These are phyloP conservation scores for Penicillium sp. DNA, from an alignment of 2,329 filamentous ascomycete species.

Conservation along the genomic window DNA sequence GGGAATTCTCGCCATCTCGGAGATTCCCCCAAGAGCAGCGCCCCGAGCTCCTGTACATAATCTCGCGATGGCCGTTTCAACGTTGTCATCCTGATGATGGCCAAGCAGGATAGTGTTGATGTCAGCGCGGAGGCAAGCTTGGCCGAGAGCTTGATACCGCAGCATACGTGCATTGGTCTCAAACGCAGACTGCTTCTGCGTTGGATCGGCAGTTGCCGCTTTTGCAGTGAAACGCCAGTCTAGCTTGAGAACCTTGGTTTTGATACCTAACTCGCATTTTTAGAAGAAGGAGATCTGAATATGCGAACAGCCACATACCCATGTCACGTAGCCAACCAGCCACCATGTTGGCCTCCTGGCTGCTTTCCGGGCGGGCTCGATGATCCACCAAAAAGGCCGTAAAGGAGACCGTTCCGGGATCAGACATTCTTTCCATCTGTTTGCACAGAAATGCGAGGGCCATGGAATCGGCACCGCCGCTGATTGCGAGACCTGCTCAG, in stretches of 20 bases:
- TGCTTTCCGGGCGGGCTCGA: constrained; percentile 54
- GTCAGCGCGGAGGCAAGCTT: constrained; percentile 51
- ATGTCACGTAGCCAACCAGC: constrained; percentile 44
- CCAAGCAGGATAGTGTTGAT: constrained; percentile 69
- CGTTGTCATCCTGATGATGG: constrained; percentile 87
- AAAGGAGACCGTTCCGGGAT: constrained; percentile 31
- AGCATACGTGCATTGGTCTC: constrained; percentile 73
- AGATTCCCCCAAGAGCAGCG: constrained; percentile 72
- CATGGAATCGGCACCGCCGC: constrained; percentile 97
- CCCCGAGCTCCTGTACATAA: constrained; percentile 65
- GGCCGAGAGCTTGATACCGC: constrained; percentile 70
- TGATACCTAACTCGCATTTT: constrained; percentile 26
- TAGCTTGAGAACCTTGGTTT: constrained; percentile 42
- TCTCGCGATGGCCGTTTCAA: constrained; percentile 84
- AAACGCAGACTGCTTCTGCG: constrained; percentile 59
- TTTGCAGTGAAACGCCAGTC: constrained; percentile 48
- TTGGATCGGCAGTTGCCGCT: constrained; percentile 15
- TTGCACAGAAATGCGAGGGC: constrained; percentile 76
- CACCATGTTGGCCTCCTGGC: constrained; percentile 54
- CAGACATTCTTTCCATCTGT: constrained; percentile 37
- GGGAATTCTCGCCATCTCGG: constrained; percentile 65
- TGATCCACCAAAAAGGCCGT: constrained; percentile 63
- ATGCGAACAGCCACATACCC: constrained; percentile 31
- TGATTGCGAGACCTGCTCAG: constrained; percentile 69
- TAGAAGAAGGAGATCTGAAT: not conserved